Evolutionary conservation across 2,329 filamentous ascomycete species (phyloP).

Genomic region (Scytalidium lignicola): DNA sequence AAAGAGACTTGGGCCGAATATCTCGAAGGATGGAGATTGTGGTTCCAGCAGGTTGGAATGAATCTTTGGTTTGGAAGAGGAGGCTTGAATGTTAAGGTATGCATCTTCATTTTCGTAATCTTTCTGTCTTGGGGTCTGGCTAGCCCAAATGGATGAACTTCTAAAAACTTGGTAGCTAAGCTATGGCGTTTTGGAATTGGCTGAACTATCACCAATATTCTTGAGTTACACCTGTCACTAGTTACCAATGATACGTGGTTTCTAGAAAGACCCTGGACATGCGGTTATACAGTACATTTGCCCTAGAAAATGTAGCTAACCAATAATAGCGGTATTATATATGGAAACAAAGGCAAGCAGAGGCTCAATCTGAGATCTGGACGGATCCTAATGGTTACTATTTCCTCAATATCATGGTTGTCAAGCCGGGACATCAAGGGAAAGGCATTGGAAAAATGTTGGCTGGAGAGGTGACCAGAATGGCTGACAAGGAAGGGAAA

Average conservation of each 20-base stretch:
- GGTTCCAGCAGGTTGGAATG: constrained; percentile 59
- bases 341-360: constrained; percentile 63
- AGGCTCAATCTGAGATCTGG: constrained; percentile 59
- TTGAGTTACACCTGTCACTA: too few species aligned
- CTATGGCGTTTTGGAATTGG: too few species aligned
- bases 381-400: constrained; percentile 63
- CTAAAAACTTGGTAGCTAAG: too few species aligned
- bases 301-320: not conserved
- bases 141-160: too few species aligned
- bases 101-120: constrained; percentile 7
- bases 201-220: not conserved
- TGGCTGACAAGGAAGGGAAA: constrained; percentile 59
- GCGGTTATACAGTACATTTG: not conserved
- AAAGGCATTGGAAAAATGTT: constrained; percentile 60
- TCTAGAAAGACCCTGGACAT: too few species aligned
- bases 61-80: constrained; percentile 65
- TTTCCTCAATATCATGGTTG: constrained; percentile 72
- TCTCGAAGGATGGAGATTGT: constrained; percentile 61
- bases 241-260: not conserved
- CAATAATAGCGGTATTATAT: constrained; percentile 59
- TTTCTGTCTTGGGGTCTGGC: too few species aligned
- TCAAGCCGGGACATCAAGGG: constrained; percentile 59
- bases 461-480: constrained; percentile 57
- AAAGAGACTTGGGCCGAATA: constrained; percentile 57
- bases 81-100: constrained; percentile 56